These are phyloP conservation scores for Sugiyamaella pinicola DNA, from an alignment of 1,139 yeast species.

Conservation along the genomic window DNA sequence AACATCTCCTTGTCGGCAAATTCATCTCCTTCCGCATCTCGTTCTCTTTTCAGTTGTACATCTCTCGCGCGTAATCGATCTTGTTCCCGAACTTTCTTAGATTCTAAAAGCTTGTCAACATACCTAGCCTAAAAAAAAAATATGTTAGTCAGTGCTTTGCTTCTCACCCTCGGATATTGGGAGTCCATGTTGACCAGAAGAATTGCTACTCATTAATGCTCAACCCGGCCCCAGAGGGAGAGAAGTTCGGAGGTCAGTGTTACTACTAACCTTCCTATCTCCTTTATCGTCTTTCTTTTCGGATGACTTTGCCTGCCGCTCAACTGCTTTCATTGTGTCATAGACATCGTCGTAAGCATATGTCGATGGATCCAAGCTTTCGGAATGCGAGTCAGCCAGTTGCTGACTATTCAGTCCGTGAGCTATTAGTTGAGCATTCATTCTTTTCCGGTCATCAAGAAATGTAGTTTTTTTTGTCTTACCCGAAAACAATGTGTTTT, in stretches of 20 bases:
- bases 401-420: slow-evolving; percentile 28
- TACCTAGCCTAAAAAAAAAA: slow-evolving; percentile 41
- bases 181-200: slow-evolving; percentile 20
- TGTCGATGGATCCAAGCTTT: slow-evolving; percentile 28
- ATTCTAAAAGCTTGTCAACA: slow-evolving; percentile 44
- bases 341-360: slow-evolving; percentile 46
- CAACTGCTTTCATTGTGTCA: slow-evolving; percentile 43
- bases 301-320: slow-evolving; percentile 27
- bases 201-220: background rate
- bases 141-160: slow-evolving; percentile 18
- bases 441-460: slow-evolving; percentile 22
- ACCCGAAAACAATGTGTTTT: slow-evolving; percentile 1
- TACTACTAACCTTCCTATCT: slow-evolving; percentile 16
- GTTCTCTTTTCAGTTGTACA: slow-evolving; percentile 33
- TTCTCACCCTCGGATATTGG: slow-evolving; percentile 13
- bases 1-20: slow-evolving; percentile 48
- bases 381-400: slow-evolving; percentile 18
- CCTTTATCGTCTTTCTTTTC: slow-evolving; percentile 10
- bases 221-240: slow-evolving; percentile 7
- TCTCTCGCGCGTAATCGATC: slow-evolving; percentile 45
- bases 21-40: slow-evolving; percentile 43
- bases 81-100: slow-evolving; percentile 46
- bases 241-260: slow-evolving; percentile 2
- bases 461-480: slow-evolving; percentile 21
- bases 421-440: slow-evolving; percentile 33